phyloP scores from a whole-genome alignment of 139 green algal genomes.

The Gonium pectorale region DNA sequence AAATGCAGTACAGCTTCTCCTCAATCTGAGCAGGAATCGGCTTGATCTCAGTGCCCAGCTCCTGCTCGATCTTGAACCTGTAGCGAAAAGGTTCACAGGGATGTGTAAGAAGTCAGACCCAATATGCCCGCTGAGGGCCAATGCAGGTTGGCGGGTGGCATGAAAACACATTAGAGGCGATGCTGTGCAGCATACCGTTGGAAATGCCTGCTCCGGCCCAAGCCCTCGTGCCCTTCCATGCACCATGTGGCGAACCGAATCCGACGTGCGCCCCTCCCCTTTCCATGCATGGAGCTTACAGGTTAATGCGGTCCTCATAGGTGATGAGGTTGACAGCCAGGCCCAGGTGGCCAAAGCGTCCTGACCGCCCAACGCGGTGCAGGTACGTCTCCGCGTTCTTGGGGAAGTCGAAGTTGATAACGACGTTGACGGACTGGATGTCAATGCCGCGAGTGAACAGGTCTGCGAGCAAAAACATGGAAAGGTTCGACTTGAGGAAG shows the following conservation, averaged over 20 bases:
- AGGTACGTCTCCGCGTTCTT: conserved; percentile 99
- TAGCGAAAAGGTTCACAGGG: too few species aligned
- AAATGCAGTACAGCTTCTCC: conserved; percentile 94
- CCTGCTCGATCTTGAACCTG: conserved; percentile 97
- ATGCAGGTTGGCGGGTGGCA: too few species aligned
- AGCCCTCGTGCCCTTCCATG: too few species aligned
- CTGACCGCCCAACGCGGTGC: conserved; percentile 95
- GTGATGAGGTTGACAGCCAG: conserved; percentile 99
- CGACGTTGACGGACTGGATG: conserved; percentile 99
- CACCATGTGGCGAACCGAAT: too few species aligned
- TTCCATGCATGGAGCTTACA: conserved; percentile 70
- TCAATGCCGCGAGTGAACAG: conserved; percentile 98
- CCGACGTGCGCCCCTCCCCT: too few species aligned
- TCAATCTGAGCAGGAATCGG: conserved; percentile 98
- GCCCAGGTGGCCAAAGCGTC: conserved; percentile 98
- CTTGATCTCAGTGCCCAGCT: conserved; percentile 99
- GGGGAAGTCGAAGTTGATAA: conserved; percentile 99
- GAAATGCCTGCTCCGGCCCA: too few species aligned
- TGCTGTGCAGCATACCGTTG: too few species aligned
- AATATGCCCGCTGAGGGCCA: too few species aligned
- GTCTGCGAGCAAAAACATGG: conserved; percentile 77
- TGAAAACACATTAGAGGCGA: too few species aligned
- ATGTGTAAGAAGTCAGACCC: too few species aligned
- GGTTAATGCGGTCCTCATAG: conserved; percentile 98
- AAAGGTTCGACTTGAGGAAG: too few species aligned